phyloP scores from a whole-genome alignment of 768 basidiomycete genomes.

The Galerina marginata region DNA sequence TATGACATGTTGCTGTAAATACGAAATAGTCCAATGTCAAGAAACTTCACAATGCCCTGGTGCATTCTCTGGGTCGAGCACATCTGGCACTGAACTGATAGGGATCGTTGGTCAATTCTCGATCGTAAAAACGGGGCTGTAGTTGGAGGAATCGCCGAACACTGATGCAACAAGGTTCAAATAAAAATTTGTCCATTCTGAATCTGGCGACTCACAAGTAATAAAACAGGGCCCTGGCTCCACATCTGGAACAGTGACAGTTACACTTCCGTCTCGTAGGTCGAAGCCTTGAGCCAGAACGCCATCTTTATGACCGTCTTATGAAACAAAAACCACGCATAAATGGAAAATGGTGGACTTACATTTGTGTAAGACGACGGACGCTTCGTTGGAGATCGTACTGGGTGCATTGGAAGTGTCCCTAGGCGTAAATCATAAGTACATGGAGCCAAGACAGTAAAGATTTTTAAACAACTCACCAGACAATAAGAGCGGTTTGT shows the following conservation, averaged over 20 bases:
- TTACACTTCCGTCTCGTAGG: conserved; percentile 38
- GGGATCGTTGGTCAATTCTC: neutral
- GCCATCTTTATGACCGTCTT: conserved; percentile 25
- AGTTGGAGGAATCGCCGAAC: conserved; percentile 55
- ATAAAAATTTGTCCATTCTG: neutral
- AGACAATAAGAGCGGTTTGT: conserved; percentile 30
- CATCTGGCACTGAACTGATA: no score
- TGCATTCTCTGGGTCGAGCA: no score
- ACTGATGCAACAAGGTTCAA: conserved; percentile 32
- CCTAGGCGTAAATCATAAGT: conserved; percentile 29
- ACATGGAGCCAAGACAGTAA: neutral
- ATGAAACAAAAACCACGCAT: neutral
- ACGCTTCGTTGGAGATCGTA: conserved; percentile 47
- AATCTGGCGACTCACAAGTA: conserved; percentile 42
- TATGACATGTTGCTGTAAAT: neutral
- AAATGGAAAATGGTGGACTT: conserved; percentile 9
- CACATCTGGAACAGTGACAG: conserved; percentile 44
- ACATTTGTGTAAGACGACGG: conserved; percentile 37
- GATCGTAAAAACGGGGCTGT: conserved; percentile 44
- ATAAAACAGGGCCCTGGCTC: conserved; percentile 40
- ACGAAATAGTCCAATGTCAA: neutral
- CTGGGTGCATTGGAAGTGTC: conserved; percentile 43
- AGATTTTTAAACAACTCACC: conserved; percentile 24
- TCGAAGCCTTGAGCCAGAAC: conserved; percentile 39
- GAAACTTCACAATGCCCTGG: neutral